Evolutionary conservation across 2,329 filamentous ascomycete genomes (phyloP).

Genomic region (Ceratocystis smalleyi): DNA sequence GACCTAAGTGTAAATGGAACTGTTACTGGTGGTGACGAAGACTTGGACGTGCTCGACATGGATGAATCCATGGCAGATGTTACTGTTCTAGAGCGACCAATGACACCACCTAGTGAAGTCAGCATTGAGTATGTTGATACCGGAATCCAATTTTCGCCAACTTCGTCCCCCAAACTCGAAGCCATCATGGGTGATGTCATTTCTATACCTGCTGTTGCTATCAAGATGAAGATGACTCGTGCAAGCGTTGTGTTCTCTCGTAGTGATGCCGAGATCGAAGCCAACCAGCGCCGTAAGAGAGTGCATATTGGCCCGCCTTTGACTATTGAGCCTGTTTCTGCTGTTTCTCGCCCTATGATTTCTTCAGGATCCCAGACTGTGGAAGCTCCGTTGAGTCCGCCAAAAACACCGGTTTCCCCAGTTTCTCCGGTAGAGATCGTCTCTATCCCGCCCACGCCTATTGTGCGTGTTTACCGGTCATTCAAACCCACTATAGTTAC

Average conservation of each 20-base stretch:
- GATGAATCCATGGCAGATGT: constrained; percentile 11
- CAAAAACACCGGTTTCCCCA: constrained; percentile 45
- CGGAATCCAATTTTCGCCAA: constrained; percentile 73
- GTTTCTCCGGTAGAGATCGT: constrained; percentile 29
- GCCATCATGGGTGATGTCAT: constrained; percentile 19
- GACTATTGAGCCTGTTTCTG: constrained; percentile 31
- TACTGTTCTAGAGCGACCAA: constrained; percentile 12
- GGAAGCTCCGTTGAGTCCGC: constrained; percentile 47
- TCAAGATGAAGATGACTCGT: constrained; percentile 12
- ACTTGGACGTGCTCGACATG: neutral
- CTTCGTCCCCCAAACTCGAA: constrained; percentile 48
- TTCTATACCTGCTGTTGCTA: constrained; percentile 6
- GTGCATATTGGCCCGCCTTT: constrained; percentile 39
- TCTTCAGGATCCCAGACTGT: constrained; percentile 49
- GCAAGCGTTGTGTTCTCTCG: constrained; percentile 19
- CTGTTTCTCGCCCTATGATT: constrained; percentile 34
- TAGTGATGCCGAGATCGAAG: constrained; percentile 47
- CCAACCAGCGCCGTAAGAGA: constrained; percentile 58
- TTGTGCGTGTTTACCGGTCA: constrained; percentile 18
- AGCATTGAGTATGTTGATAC: constrained; percentile 51
- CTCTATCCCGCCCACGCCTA: constrained; percentile 27
- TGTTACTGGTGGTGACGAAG: constrained; percentile 10
- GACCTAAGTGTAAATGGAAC: constrained; percentile 24
- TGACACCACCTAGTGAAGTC: constrained; percentile 19
- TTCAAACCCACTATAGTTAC: constrained; percentile 33